Percentiles rank a stretch among this genome's conserved stretches.
These are phyloP conservation scores for Gossypium turneri DNA, from an alignment of 345 rosid genomes.

Conservation along the genomic window DNA sequence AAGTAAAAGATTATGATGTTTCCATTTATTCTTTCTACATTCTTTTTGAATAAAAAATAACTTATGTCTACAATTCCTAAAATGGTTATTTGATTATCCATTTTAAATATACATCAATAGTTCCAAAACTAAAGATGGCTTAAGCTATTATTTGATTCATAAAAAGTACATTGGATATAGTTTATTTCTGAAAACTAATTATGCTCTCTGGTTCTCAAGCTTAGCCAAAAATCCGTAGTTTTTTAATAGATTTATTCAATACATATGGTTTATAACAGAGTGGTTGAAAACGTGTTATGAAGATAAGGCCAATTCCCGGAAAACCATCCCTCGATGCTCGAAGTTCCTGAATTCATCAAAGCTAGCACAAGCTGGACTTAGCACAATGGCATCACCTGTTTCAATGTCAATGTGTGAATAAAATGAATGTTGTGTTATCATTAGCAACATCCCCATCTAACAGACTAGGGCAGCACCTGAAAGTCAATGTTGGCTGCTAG, in stretches of 20 bases:
- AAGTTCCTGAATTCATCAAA: constrained; percentile 35
- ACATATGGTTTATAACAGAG: not conserved
- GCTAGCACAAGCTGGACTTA: constrained; percentile 40
- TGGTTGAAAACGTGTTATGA: not conserved
- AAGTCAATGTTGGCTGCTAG: not conserved
- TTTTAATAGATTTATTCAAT: not conserved
- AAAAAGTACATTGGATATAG: too few relatives aligned
- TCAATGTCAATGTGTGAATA: not conserved
- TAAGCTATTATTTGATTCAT: too few relatives aligned
- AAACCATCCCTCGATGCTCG: constrained; percentile 33
- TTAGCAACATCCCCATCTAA: not conserved
- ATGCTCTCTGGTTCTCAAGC: too few relatives aligned
- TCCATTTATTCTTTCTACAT: too few relatives aligned
- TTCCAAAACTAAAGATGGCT: too few relatives aligned
- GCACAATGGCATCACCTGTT: constrained; percentile 29
- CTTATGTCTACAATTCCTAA: too few relatives aligned
- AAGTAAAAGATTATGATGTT: too few relatives aligned
- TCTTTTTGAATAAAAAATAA: too few relatives aligned
- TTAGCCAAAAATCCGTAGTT: too few relatives aligned
- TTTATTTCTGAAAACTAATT: too few relatives aligned
- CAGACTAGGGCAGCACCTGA: not conserved
- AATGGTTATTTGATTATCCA: too few relatives aligned
- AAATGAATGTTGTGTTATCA: not conserved
- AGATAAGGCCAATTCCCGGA: constrained; percentile 28
- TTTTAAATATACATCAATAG: too few relatives aligned